Conservation (phyloP, 768 basidiomycete genomes). For the Hericium erinaceus region DNA sequence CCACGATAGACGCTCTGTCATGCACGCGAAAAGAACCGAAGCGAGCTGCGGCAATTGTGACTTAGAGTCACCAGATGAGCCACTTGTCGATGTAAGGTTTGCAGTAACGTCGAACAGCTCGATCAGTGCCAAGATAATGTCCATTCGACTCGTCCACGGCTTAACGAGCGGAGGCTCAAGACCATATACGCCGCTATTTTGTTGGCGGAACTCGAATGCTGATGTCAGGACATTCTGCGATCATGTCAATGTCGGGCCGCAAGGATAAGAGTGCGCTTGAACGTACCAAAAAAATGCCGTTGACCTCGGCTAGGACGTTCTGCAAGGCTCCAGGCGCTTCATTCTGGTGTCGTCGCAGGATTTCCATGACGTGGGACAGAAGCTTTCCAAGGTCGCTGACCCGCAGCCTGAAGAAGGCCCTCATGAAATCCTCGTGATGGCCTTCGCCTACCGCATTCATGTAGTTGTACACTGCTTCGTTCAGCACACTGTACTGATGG, state of each 20-base stretch:
- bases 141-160: conserved; percentile 76
- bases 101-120: conserved; percentile 64
- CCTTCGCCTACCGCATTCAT: conserved; percentile 51
- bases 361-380: conserved; percentile 48
- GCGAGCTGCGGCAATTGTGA: conserved; percentile 60
- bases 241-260: neutral
- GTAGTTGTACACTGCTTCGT: conserved; percentile 60
- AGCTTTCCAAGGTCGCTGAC: conserved; percentile 58
- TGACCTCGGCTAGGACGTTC: conserved; percentile 53
- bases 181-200: conserved; percentile 69
- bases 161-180: conserved; percentile 59
- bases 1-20: conserved; percentile 64
- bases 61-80: conserved; percentile 30
- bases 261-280: neutral
- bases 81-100: conserved; percentile 33
- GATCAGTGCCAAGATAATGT: conserved; percentile 58
- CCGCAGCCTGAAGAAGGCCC: conserved; percentile 75
- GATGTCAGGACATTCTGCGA: conserved; percentile 64
- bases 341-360: conserved; percentile 34
- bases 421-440: conserved; percentile 64
- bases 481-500: conserved; percentile 52
- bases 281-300: conserved; percentile 57
- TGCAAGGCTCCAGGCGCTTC: conserved; percentile 35
- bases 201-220: conserved; percentile 65
- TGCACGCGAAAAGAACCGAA: conserved; percentile 49